Conservation (phyloP, 2,329 filamentous ascomycete species). For the Trichoderma sp. region DNA sequence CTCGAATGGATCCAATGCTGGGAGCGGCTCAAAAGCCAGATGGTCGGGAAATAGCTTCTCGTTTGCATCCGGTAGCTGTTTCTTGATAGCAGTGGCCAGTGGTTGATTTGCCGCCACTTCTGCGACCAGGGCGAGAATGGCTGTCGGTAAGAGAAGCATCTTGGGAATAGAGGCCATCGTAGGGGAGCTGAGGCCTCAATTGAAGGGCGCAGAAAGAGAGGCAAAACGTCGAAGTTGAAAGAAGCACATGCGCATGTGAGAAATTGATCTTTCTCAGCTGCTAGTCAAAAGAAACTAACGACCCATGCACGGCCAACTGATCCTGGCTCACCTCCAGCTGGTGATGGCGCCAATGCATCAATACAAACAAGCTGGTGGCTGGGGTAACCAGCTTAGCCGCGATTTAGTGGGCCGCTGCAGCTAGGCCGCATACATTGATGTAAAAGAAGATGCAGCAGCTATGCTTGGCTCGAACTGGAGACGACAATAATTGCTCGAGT, state of each 20-base stretch:
- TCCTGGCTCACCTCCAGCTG: not conserved
- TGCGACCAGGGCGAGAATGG: slow-evolving; percentile 52
- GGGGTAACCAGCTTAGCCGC: slow-evolving; percentile 20
- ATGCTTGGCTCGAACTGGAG: not conserved
- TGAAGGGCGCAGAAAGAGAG: not conserved
- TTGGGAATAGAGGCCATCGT: slow-evolving; percentile 47
- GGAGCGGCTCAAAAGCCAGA: slow-evolving; percentile 52
- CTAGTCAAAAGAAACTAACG: not conserved
- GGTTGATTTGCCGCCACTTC: slow-evolving; percentile 42
- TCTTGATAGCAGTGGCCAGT: slow-evolving; percentile 66
- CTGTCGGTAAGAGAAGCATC: slow-evolving; percentile 47
- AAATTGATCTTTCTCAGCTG: not conserved
- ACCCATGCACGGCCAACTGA: not conserved
- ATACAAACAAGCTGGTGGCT: slow-evolving; percentile 27
- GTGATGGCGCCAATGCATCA: not conserved
- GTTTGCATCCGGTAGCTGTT: slow-evolving; percentile 70
- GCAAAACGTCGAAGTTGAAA: not conserved
- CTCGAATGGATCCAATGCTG: slow-evolving; percentile 37
- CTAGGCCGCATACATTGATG: not conserved
- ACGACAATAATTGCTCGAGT: not conserved
- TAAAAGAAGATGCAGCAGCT: not conserved
- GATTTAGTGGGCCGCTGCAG: slow-evolving; percentile 3
- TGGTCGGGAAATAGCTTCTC: slow-evolving; percentile 77
- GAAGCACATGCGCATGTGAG: not conserved
- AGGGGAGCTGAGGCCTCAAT: not conserved